Evolutionary conservation across 2,329 filamentous ascomycete genomes (phyloP).

Genomic region (Cytospora leucostoma): DNA sequence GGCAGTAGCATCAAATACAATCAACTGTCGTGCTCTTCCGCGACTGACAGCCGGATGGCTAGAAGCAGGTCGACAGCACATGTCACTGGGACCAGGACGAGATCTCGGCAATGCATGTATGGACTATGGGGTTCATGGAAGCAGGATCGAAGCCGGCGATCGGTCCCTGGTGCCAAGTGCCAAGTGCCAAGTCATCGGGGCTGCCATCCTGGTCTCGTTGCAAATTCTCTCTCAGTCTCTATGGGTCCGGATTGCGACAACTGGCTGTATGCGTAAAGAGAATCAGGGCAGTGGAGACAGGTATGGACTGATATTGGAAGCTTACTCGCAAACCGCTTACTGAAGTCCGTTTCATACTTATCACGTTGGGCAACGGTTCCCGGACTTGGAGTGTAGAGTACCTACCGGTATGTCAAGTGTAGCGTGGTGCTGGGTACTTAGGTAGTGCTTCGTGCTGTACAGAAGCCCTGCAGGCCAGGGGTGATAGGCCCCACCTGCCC

Average conservation of each 20-base stretch:
- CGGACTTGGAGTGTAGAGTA: too few species aligned
- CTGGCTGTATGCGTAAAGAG: not conserved
- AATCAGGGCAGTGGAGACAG: too few species aligned
- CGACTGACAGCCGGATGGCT: too few species aligned
- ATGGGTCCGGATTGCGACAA: not conserved
- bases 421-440: not conserved
- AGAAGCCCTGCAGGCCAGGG: not conserved
- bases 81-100: too few species aligned
- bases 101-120: too few species aligned
- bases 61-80: too few species aligned
- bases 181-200: slow-evolving; percentile 1
- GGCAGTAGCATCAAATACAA: too few species aligned
- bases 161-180: not conserved
- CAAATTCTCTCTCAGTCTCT: not conserved
- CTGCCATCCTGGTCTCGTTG: not conserved
- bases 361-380: too few species aligned
- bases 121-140: not conserved
- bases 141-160: not conserved
- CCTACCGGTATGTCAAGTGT: not conserved
- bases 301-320: too few species aligned
- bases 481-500: not conserved
- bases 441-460: not conserved
- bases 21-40: too few species aligned
- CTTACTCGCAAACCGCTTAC: too few species aligned
- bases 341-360: too few species aligned